These are phyloP conservation scores for Pseudocohnilembus persalinus DNA, from an alignment of 169 alveolate species.

Conservation along the genomic window DNA sequence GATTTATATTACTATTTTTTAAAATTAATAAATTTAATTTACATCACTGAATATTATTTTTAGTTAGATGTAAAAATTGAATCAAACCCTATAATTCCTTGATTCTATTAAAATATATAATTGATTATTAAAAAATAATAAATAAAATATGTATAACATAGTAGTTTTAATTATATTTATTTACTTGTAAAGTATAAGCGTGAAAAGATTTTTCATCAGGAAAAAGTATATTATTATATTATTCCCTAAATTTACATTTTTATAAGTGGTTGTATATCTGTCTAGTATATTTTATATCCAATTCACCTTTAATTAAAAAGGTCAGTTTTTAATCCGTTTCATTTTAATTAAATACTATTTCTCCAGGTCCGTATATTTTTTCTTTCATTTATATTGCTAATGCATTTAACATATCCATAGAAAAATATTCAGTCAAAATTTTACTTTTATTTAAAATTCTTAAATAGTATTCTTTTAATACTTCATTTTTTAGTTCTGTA, in stretches of 20 bases:
- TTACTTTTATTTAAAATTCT: too few species aligned
- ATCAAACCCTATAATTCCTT: background rate
- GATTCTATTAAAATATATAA: background rate
- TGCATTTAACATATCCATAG: background rate
- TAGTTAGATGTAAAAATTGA: background rate
- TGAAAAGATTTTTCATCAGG: background rate
- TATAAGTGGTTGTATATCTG: background rate
- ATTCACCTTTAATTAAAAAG: background rate
- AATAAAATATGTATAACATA: background rate
- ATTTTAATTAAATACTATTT: too few species aligned
- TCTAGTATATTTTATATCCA: background rate
- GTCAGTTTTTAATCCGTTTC: background rate
- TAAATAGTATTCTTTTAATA: background rate
- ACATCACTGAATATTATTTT: background rate
- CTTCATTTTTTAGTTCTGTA: background rate
- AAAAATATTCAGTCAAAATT: background rate
- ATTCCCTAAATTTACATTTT: background rate
- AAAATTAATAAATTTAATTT: too few species aligned
- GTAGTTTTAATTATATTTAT: too few species aligned
- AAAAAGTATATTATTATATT: too few species aligned
- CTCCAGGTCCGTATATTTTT: background rate
- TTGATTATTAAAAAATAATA: too few species aligned
- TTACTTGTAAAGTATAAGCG: background rate
- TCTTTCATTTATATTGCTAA: background rate
- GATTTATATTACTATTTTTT: background rate